Percentiles rank a stretch among this genome's conserved stretches.
These are phyloP conservation scores for Pseudogymnoascus sp. DNA, from an alignment of 2,329 filamentous ascomycete genomes.

Conservation along the genomic window DNA sequence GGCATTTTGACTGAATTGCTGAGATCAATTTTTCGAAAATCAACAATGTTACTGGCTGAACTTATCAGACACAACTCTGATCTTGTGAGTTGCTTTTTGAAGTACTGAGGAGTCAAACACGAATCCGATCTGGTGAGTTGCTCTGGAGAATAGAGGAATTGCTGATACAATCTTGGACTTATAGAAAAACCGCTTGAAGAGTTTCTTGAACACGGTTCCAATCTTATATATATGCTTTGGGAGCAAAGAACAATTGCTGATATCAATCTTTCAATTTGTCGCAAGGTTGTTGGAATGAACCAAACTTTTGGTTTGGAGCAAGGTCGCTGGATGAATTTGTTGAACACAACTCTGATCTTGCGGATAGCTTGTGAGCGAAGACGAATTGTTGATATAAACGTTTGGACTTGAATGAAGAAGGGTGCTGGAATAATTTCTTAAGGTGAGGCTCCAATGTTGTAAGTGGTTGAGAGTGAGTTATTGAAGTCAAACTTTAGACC, in stretches of 20 bases:
- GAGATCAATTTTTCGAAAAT: neutral
- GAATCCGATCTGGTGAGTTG: neutral
- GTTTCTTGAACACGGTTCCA: neutral
- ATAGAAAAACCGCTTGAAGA: neutral
- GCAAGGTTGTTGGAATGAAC: neutral
- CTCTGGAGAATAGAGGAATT: neutral
- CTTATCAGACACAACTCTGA: neutral
- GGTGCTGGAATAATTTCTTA: neutral
- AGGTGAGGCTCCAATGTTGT: neutral
- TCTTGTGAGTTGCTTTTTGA: neutral
- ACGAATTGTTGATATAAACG: neutral
- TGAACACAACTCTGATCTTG: neutral
- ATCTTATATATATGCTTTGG: neutral
- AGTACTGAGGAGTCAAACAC: neutral
- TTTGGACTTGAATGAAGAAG: neutral
- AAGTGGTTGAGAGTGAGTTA: neutral
- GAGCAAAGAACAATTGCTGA: neutral
- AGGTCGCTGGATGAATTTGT: neutral
- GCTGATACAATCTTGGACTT: slow-evolving; percentile 4
- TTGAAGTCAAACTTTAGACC: neutral
- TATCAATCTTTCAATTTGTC: neutral
- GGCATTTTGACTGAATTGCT: neutral
- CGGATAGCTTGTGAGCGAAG: neutral
- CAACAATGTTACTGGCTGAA: neutral
- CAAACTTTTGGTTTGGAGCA: neutral